Evolutionary conservation across 768 basidiomycete genomes (phyloP), one percentile per base, ranked within the genome.

Genomic region (Russula sp.): DNA sequence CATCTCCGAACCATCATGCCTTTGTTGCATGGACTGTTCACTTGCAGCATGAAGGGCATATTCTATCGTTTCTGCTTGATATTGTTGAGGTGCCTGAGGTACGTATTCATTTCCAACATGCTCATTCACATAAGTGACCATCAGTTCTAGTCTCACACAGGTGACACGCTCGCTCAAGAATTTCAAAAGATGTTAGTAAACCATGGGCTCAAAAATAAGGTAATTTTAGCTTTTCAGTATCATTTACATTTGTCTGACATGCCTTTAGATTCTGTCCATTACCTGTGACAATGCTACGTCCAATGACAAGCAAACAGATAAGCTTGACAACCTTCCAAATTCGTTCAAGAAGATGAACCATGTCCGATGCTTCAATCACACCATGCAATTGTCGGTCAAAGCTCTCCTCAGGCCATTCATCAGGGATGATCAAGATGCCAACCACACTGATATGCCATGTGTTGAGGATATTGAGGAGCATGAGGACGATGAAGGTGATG

Each of bases 11-110:
- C 54, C 71, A 77, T 46, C 54, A 65, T 3, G 73, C 71, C 0
- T 75, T 68, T 45, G 58, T 76, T 0, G 73, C 73, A 0, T 55
- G 74, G 9, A 69, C 68, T 0, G 73, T 74, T 2, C 75, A 78
- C 50, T 65, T 76, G 22, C 72, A 75, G 47, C 35, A 70, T 3
- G 46, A 76, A 0, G 73, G 75, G 0, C 48, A 55, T 3, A 73
- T 70, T 0, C 34, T 75, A 0, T 50, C 59, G 0, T 67, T 77
- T 6, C 52, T 74, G 0, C 67, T 79, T 1, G 77, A 79, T 54
- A 47, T 79, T 2, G 65, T 77, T 14, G 75, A 79, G 64, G 72
- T 79, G 0, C 42, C 71, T 0, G 47, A 64, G 69, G n/a, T n/a
- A n/a, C n/a, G n/a, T n/a, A n/a, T n/a, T n/a, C n/a, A n/a, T n/a